Evolutionary conservation across 768 basidiomycete genomes (phyloP).

Genomic region (Holtermannia corniformis): DNA sequence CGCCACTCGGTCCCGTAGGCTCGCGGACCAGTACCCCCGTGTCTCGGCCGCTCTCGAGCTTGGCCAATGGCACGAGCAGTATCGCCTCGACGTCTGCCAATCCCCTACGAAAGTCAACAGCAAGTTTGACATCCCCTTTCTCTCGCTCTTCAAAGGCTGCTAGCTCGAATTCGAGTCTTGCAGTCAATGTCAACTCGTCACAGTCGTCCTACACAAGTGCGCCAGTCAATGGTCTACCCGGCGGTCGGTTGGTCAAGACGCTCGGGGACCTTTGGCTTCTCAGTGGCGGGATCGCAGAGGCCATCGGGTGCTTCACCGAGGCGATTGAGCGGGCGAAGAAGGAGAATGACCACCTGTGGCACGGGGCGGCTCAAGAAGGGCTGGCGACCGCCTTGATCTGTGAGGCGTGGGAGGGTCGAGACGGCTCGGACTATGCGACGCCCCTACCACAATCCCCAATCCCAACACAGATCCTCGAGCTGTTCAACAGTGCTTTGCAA

Average conservation of each 20-base stretch:
- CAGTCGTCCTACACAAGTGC: slow-evolving; percentile 44
- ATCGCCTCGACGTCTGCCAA: slow-evolving; percentile 16
- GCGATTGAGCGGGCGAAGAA: slow-evolving; percentile 66
- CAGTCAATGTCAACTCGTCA: background rate
- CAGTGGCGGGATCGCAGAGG: slow-evolving; percentile 74
- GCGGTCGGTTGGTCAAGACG: slow-evolving; percentile 77
- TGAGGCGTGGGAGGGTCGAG: slow-evolving; percentile 58
- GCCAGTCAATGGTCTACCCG: slow-evolving; percentile 62
- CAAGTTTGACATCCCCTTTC: slow-evolving; percentile 28
- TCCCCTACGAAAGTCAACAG: slow-evolving; percentile 28
- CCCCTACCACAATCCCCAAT: slow-evolving; percentile 19
- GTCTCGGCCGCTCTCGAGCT: background rate
- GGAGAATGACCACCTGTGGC: slow-evolving; percentile 73
- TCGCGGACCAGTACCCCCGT: background rate
- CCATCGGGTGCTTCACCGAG: slow-evolving; percentile 77
- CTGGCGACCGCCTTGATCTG: slow-evolving; percentile 67
- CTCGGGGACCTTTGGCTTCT: slow-evolving; percentile 81
- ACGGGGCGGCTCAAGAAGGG: slow-evolving; percentile 78
- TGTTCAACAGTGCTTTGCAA: slow-evolving; percentile 11
- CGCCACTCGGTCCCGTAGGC: background rate
- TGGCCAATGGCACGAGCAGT: background rate
- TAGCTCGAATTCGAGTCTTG: slow-evolving; percentile 7
- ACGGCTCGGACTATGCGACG: slow-evolving; percentile 24
- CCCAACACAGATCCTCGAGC: slow-evolving; percentile 20
- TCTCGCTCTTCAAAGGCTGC: slow-evolving; percentile 20